Evolutionary conservation across 1,284 basidiomycete species (phyloP), one percentile per base, ranked within the genome.

Genomic region (Pholiota adiposa): DNA sequence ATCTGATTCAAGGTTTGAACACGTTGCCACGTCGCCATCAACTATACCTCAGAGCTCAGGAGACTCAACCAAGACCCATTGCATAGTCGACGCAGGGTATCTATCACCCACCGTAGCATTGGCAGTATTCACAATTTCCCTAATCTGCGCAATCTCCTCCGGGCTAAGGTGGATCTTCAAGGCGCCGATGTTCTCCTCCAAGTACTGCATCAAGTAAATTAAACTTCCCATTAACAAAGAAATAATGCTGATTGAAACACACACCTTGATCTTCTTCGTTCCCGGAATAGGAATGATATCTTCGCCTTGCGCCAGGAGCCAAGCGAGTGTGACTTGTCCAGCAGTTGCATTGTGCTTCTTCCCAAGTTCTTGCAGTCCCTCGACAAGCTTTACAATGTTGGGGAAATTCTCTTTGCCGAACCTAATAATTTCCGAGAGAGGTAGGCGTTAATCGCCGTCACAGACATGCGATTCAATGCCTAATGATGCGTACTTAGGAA

Each of bases 311-410:
- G 79, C 79, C 19, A 86, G 73, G 16, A 88, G 63, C 87, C 88
- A 90, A 0, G 88, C 85, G 11, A 90, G 75, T 0, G 79, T 71
- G 16, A 87, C 74, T 69, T 89, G 87, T 0, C 82, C 79, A 0
- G 84, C 60, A 0, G 86, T 84, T 3, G 79, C 79, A 19, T 74
- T 70, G 64, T 86, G 77, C 55, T 72, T 77, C 43, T 71, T 63
- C 1, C 80, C 85, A 25, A 88, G 74, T 4, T 66, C 62, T 38
- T 75, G 67, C 14, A 90, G 68, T 27, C 73, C 74, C 7, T 82
- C 74, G 2, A 80, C 83, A 6, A 89, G 69, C 16, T 78, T 70
- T n/a, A 87, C 68, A 54, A 88, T 83, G 54, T 83, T 83, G 0
- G 79, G 79, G 66, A 89, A 85, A 68, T 89, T 86, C 65, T 83